These are phyloP conservation scores for Fraxinus greggii DNA, from an alignment of 305 asterid genomes.

Conservation along the genomic window DNA sequence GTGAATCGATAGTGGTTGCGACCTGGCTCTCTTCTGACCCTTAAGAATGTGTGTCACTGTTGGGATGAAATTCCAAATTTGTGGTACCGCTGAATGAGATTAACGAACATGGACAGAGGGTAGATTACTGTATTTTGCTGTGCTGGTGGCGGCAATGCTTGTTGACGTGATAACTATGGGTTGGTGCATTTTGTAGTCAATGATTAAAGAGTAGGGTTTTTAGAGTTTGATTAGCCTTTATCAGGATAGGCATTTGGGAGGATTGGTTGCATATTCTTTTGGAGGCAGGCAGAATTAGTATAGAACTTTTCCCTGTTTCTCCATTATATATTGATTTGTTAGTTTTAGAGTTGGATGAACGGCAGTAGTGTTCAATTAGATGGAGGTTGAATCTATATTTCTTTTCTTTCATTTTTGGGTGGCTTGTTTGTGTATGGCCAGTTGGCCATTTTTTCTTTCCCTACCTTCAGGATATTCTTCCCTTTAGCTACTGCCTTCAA, in stretches of 20 bases:
- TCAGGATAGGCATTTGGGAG: slow-evolving; percentile 32
- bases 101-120: slow-evolving; percentile 14
- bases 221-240: slow-evolving; percentile 33
- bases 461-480: slow-evolving; percentile 24
- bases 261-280: slow-evolving; percentile 69
- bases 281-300: slow-evolving; percentile 48
- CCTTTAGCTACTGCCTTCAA: slow-evolving; percentile 3
- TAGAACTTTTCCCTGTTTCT: slow-evolving; percentile 42
- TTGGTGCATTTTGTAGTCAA: slow-evolving; percentile 24
- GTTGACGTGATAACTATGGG: slow-evolving; percentile 20
- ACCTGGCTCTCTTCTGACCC: slow-evolving; percentile 13
- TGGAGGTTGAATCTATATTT: slow-evolving; percentile 33
- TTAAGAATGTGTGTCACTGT: neutral
- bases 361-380: slow-evolving; percentile 39
- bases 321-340: slow-evolving; percentile 58
- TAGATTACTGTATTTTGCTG: slow-evolving; percentile 22
- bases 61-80: slow-evolving; percentile 8
- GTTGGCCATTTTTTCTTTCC: slow-evolving; percentile 8
- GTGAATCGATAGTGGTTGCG: slow-evolving; percentile 18
- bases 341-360: slow-evolving; percentile 41
- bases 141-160: slow-evolving; percentile 18
- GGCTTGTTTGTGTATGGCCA: slow-evolving; percentile 33
- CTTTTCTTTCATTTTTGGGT: slow-evolving; percentile 25
- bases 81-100: slow-evolving; percentile 11
- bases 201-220: slow-evolving; percentile 34